A percentile compares a stretch with the other conserved stretches of the same genome.
Conservation (phyloP, 164 flowering plant species). For the Brasenia schreberi region DNA sequence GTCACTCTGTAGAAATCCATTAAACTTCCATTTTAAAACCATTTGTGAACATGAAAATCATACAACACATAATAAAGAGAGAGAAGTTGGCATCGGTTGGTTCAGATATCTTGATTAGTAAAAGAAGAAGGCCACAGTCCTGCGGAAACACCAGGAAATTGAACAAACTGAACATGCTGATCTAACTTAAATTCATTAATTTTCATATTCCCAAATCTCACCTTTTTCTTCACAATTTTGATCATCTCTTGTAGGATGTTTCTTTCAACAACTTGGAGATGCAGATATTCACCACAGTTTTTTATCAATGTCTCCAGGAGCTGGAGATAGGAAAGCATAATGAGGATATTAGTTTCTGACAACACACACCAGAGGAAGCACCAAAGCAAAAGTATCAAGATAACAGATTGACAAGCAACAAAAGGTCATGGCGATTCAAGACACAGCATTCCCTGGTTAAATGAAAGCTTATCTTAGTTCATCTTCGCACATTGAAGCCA, state of each 20-base stretch:
- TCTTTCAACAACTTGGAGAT: slow-evolving; percentile 56
- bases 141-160: background rate
- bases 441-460: background rate
- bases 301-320: slow-evolving; percentile 77
- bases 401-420: background rate
- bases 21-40: slow-evolving; percentile 1
- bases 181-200: background rate
- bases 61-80: background rate
- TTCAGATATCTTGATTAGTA: background rate
- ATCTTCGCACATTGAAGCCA: background rate
- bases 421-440: background rate
- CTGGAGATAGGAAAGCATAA: slow-evolving; percentile 17
- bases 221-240: slow-evolving; percentile 75
- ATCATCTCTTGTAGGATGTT: slow-evolving; percentile 60
- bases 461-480: background rate
- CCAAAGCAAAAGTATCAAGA: background rate
- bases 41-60: background rate
- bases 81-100: background rate
- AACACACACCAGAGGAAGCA: background rate
- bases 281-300: slow-evolving; percentile 68
- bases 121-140: background rate
- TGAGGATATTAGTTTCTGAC: background rate
- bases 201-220: slow-evolving; percentile 3
- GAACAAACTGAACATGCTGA: background rate
- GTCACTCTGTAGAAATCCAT: slow-evolving; percentile 48